These are phyloP conservation scores for Nothomitra cinnamomea DNA, from an alignment of 2,329 filamentous ascomycete species.

Conservation along the genomic window DNA sequence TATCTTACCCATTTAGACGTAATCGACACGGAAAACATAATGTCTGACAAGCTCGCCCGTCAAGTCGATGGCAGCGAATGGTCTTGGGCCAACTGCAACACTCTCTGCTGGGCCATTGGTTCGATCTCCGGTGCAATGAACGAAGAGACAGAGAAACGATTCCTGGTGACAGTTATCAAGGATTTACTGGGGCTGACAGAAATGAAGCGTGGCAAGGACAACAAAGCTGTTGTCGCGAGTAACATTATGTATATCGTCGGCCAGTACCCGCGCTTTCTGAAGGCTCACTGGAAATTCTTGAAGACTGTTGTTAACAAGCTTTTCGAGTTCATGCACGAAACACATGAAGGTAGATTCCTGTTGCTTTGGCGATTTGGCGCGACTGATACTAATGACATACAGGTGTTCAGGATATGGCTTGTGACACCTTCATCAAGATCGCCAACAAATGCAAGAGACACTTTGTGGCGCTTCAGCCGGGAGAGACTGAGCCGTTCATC, in stretches of 20 bases:
- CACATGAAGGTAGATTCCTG: slow-evolving; percentile 60
- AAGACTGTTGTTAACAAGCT: slow-evolving; percentile 99
- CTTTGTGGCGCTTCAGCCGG: slow-evolving; percentile 89
- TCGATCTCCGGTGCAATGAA: slow-evolving; percentile 99
- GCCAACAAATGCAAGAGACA: slow-evolving; percentile 95
- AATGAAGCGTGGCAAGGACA: slow-evolving; percentile 99
- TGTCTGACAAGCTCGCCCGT: slow-evolving; percentile 93
- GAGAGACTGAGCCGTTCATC: slow-evolving; percentile 90
- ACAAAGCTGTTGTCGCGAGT: slow-evolving; percentile 96
- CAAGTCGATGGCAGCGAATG: slow-evolving; percentile 93
- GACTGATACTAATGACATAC: slow-evolving; percentile 6
- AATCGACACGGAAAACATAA: slow-evolving; percentile 93
- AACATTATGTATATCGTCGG: slow-evolving; percentile 99
- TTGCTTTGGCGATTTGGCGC: neutral
- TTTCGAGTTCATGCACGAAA: slow-evolving; percentile 99
- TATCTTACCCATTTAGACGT: slow-evolving; percentile 97
- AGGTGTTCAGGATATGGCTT: slow-evolving; percentile 99
- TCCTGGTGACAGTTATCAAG: slow-evolving; percentile 97
- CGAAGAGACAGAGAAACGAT: slow-evolving; percentile 96
- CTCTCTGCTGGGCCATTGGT: slow-evolving; percentile 96
- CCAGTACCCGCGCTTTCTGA: slow-evolving; percentile 93
- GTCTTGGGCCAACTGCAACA: slow-evolving; percentile 99
- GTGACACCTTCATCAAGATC: slow-evolving; percentile 99
- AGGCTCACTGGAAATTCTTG: slow-evolving; percentile 98
- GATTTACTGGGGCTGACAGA: slow-evolving; percentile 91